Conservation (phyloP, 2,329 filamentous ascomycete species). For the Colletotrichum agaves region DNA sequence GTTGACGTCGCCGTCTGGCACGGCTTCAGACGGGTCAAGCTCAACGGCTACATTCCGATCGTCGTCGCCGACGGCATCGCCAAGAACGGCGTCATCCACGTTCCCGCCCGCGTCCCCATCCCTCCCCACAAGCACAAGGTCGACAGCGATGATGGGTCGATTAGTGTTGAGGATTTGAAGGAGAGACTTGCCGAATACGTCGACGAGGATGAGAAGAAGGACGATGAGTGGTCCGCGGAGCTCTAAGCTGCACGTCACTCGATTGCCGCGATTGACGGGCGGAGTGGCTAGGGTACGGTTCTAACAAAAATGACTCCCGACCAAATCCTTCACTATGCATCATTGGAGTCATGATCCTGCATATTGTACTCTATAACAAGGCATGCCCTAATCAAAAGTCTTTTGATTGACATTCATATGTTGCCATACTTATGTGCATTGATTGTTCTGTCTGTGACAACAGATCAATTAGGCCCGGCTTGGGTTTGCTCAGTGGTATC, state of each 20-base stretch:
- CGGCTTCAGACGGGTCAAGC: constrained; percentile 75
- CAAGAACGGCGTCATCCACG: constrained; percentile 84
- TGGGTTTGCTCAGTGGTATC: too few species aligned
- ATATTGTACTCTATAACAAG: too few species aligned
- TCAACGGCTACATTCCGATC: constrained; percentile 79
- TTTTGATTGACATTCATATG: too few species aligned
- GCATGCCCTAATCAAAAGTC: too few species aligned
- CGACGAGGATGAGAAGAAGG: constrained; percentile 41
- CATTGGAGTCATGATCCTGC: too few species aligned
- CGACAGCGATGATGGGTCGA: constrained; percentile 54
- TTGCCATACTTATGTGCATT: too few species aligned
- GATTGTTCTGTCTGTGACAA: too few species aligned
- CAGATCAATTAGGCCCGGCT: too few species aligned
- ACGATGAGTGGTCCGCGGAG: constrained; percentile 26
- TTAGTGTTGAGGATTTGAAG: constrained; percentile 70
- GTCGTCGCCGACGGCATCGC: constrained; percentile 76
- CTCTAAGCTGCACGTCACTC: constrained; percentile 4
- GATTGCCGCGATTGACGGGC: not conserved
- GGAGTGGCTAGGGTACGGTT: too few species aligned
- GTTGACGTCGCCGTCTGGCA: constrained; percentile 77
- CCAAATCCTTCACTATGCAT: too few species aligned
- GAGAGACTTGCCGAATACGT: constrained; percentile 61
- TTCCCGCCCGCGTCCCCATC: constrained; percentile 77
- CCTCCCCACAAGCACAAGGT: constrained; percentile 70
- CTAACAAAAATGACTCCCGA: too few species aligned